Evolutionary conservation across 768 basidiomycete genomes (phyloP), one percentile per base, ranked within the genome.

Genomic region (Rhizopogon vinicolor): DNA sequence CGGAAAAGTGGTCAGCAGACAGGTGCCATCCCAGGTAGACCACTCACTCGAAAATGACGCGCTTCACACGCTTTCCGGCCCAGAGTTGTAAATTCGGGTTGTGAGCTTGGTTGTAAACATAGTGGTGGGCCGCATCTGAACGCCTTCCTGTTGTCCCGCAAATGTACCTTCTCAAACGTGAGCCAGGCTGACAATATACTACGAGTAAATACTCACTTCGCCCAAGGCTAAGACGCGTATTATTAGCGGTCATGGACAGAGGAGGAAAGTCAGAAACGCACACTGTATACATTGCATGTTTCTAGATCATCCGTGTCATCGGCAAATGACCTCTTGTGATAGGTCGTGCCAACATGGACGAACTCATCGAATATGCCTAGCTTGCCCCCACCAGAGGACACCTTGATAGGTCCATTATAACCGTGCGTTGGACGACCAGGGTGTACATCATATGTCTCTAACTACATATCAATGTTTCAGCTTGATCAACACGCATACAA

Each of bases 281-380:
- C 65, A 29, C 56, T 62, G 14, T 69, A 68, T 3, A 62, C 65
- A 53, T 68, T 52, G 12, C 55, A 33, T 8, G 42, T 60, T 28
- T 53, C 61, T 57, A 86, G 74, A 25, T 68, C 74, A 59, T 83
- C 85, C 28, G 65, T 61, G 60, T 86, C 84, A 0, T 80, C 70
- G 3, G 74, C 73, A 2, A 56, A 62, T 3, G 2, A 0, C 25
- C 25, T 25, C 25, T 25, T 25, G 25, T 25, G 25, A 25, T 25
- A 25, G 25, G 3, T 3, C 25, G 2, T 25, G 25, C 25, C 25
- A 25, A 25, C 25, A 25, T 25, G 25, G 3, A 25, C 3, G 25
- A 25, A 25, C 25, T 25, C 25, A 2, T 25, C 25, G 25, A 2
- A 25, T 2, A 3, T 2, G 3, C 25, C 25, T 25, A 25, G 25